Evolutionary conservation across 768 basidiomycete genomes (phyloP).

Genomic region (Pisolithus microcarpus): DNA sequence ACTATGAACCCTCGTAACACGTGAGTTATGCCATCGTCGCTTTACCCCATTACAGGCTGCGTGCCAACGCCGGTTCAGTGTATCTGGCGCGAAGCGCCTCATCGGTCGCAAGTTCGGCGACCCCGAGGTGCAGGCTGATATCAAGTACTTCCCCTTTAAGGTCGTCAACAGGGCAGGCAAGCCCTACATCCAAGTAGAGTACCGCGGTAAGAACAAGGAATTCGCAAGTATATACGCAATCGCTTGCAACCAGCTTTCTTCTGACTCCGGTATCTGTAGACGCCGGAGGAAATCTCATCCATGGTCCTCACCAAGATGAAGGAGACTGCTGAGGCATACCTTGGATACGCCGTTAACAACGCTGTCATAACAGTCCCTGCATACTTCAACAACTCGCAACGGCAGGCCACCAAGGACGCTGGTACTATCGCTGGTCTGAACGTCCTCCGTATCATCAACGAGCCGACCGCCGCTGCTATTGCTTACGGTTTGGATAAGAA

Average conservation of each 20-base stretch:
- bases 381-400: conserved; percentile 47
- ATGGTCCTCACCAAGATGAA: background rate
- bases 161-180: background rate
- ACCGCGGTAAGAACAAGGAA: background rate
- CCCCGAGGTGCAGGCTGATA: background rate
- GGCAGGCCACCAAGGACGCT: conserved; percentile 41
- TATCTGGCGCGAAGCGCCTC: background rate
- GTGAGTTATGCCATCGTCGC: background rate
- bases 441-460: conserved; percentile 42
- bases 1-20: background rate
- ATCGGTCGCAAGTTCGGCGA: background rate
- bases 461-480: conserved; percentile 44
- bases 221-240: background rate
- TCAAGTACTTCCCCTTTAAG: background rate
- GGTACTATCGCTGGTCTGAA: conserved; percentile 40
- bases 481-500: conserved; percentile 43
- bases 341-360: conserved; percentile 49
- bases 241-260: conserved; percentile 25
- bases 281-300: conserved; percentile 44
- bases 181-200: background rate
- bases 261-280: conserved; percentile 56
- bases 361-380: conserved; percentile 89
- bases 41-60: background rate
- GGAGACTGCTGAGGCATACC: conserved; percentile 56
- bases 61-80: background rate